Conservation (phyloP, 2,329 filamentous ascomycete genomes). For the Pseudomassariella vexata region DNA sequence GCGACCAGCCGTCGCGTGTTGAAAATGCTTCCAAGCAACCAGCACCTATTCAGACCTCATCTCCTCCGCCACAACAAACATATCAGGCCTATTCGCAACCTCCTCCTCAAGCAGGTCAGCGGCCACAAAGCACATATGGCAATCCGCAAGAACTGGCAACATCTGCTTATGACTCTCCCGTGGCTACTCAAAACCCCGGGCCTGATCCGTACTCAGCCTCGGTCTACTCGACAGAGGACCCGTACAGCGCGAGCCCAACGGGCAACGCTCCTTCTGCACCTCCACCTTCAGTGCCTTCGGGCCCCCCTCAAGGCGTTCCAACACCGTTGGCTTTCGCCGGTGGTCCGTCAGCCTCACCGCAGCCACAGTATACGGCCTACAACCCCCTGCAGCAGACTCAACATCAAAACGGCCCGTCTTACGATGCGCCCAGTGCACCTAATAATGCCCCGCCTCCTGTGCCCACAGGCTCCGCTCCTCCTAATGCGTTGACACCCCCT, state of each 20-base stretch:
- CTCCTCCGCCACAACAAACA: constrained; percentile 42
- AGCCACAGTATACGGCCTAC: constrained; percentile 32
- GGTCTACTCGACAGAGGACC: constrained; percentile 43
- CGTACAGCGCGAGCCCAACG: constrained; percentile 22
- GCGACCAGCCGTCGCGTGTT: constrained; percentile 43
- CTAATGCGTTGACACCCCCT: constrained; percentile 33
- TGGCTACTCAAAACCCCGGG: constrained; percentile 46
- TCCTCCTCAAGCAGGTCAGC: constrained; percentile 38
- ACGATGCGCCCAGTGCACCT: constrained; percentile 17
- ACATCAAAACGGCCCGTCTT: constrained; percentile 21
- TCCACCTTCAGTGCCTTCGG: constrained; percentile 21
- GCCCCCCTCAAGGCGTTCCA: constrained; percentile 15
- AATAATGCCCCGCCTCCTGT: constrained; percentile 23
- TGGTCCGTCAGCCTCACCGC: constrained; percentile 17
- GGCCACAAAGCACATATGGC: constrained; percentile 63
- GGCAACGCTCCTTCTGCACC: constrained; percentile 22
- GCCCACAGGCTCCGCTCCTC: constrained; percentile 32
- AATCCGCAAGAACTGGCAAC: constrained; percentile 74
- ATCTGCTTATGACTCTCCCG: constrained; percentile 70
- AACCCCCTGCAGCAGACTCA: constrained; percentile 24
- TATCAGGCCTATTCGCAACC: constrained; percentile 45
- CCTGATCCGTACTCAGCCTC: constrained; percentile 40
- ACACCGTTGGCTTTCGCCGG: constrained; percentile 18
- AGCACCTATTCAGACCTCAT: constrained; percentile 44
- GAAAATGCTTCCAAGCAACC: constrained; percentile 42